Base-by-base conservation (phyloP, 257 asterid genomes). In the Primulina tabacum region DNA sequence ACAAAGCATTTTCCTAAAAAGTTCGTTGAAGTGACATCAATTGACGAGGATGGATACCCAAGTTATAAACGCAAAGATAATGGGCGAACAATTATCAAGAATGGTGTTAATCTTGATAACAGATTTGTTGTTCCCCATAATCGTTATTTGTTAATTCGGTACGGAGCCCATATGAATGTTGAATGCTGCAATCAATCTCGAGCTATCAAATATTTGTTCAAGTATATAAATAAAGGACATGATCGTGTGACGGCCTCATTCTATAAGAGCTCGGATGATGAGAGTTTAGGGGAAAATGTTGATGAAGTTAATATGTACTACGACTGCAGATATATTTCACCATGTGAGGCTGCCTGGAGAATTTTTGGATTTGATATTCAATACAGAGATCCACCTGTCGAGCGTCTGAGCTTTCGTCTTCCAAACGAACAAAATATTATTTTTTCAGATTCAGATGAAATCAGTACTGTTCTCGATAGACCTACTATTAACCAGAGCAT, bases 81-180 rank as follows among this genome's bases (percentile, higher is more conserved):
- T 17, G 58, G 59, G 28, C n/a, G 53, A 14, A 35, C 37, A 2
- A 6, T 65, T 47, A 1, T 7, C 1, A 65, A 20, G 24, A 65
- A 18, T 24, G 70, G 59, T 21, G 32, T 38, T 35, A 29, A 8
- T 24, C 9, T 65, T 1, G 35, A 65, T 7, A 65, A 65, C 0
- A 5, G 7, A 32, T 32, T 32, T 32, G 34, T 32, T 32, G 34
- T 32, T 32, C 34, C 34, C 34, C 9, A 65, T 5, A 65, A 40
- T 20, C 53, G 11, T 6, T 3, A n/a, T 12, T 18, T 65, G 20
- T 4, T 65, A 6, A 12, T 65, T 5, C 8, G 26, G 1, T 38
- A 12, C n/a, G n/a, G n/a, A 7, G 70, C 70, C 12, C 70, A 65
- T 18, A 28, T 60, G n/a, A 60, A 60, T 10, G 18, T 60, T 5